phyloP scores from a whole-genome alignment of 169 alveolate genomes.

The Cyclospora cayetanensis region DNA sequence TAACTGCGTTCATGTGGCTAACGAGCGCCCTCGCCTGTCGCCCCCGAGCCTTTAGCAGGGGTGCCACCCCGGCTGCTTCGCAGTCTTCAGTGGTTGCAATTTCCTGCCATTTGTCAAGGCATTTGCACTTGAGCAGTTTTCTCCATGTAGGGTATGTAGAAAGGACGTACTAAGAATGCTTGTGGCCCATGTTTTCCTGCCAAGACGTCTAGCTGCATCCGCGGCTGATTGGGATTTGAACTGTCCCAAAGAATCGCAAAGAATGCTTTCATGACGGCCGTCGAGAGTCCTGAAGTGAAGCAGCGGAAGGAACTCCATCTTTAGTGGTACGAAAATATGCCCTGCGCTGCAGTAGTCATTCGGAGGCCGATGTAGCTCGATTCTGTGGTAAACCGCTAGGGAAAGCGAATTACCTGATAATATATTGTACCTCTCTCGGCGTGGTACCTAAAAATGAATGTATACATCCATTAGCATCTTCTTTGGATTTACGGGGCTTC shows the following conservation, averaged over 20 bases:
- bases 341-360: not conserved
- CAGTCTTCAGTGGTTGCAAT: constrained; percentile 64
- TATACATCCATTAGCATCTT: not conserved
- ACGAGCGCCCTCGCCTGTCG: constrained; percentile 22
- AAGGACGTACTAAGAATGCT: constrained; percentile 33
- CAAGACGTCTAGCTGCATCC: constrained; percentile 54
- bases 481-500: not conserved
- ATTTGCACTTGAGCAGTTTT: not conserved
- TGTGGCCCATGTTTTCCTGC: constrained; percentile 48
- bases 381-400: not conserved
- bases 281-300: not conserved
- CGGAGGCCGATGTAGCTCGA: not conserved
- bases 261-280: constrained; percentile 49
- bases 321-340: not conserved
- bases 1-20: constrained; percentile 62
- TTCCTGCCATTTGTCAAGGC: constrained; percentile 19
- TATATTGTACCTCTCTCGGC: not conserved
- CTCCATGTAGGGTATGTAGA: not conserved
- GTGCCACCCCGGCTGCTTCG: constrained; percentile 66
- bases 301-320: not conserved
- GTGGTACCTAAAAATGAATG: constrained; percentile 29
- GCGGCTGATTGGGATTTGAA: constrained; percentile 17
- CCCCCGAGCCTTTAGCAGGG: constrained; percentile 26
- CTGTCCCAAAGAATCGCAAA: constrained; percentile 46
- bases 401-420: not conserved